These are phyloP conservation scores for Raffaelea deltoideospora DNA, from an alignment of 2,329 filamentous ascomycete species.

Conservation along the genomic window DNA sequence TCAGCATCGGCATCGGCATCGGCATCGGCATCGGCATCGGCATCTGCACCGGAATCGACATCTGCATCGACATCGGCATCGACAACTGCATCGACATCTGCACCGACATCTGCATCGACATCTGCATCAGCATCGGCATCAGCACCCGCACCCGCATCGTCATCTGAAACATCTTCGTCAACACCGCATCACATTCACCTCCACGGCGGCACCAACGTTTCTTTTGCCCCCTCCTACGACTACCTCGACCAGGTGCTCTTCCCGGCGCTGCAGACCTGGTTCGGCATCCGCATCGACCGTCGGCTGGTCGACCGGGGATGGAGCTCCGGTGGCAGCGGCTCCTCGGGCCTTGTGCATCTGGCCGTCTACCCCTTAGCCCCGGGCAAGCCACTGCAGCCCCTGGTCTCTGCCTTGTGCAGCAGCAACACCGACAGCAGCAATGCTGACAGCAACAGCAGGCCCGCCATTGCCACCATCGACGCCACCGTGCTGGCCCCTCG, in stretches of 20 bases:
- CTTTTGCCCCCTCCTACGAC: conserved; percentile 42
- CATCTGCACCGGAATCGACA: too few species aligned
- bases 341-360: conserved; percentile 28
- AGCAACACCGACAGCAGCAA: conserved; percentile 6
- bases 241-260: conserved; percentile 48
- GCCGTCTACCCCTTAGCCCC: conserved; percentile 22
- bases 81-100: too few species aligned
- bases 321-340: conserved; percentile 23
- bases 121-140: background rate
- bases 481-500: conserved; percentile 34
- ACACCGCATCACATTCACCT: conserved; percentile 28
- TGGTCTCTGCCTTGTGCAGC: background rate
- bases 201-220: conserved; percentile 43
- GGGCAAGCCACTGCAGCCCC: conserved; percentile 1
- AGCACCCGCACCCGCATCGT: too few species aligned
- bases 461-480: conserved; percentile 28
- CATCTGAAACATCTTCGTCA: too few species aligned
- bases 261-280: conserved; percentile 34
- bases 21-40: too few species aligned
- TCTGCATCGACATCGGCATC: too few species aligned
- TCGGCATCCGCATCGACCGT: conserved; percentile 31
- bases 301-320: conserved; percentile 32
- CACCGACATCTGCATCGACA: too few species aligned
- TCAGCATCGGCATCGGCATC: conserved; percentile 19
- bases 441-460: too few species aligned